phyloP scores from a whole-genome alignment of 2,329 filamentous ascomycete genomes.

The Fusarium mundagurra region DNA sequence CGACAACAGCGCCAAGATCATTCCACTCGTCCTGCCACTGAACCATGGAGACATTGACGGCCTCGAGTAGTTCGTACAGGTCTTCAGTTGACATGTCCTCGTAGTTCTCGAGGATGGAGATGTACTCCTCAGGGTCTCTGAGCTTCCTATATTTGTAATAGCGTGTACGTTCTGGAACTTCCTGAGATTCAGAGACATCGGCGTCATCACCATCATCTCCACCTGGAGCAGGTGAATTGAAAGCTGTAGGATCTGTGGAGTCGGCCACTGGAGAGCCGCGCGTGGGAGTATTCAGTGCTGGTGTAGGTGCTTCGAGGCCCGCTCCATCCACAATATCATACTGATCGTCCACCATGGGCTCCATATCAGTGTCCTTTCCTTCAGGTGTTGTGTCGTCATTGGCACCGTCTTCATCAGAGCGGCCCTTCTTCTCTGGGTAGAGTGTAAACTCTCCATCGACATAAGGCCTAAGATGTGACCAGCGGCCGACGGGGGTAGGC shows the following conservation, averaged over 20 bases:
- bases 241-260: conserved; percentile 49
- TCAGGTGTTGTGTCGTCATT: conserved; percentile 46
- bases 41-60: conserved; percentile 57
- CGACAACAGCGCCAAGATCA: conserved; percentile 60
- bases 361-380: conserved; percentile 47
- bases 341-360: conserved; percentile 47
- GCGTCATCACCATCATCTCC: conserved; percentile 51
- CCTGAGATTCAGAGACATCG: conserved; percentile 50
- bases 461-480: conserved; percentile 54
- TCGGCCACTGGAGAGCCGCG: conserved; percentile 54
- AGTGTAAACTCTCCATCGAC: conserved; percentile 51
- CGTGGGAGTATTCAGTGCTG: conserved; percentile 52
- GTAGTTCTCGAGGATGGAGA: conserved; percentile 58
- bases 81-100: conserved; percentile 60
- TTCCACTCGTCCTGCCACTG: conserved; percentile 65
- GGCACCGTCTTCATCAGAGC: conserved; percentile 45
- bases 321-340: conserved; percentile 45
- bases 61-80: conserved; percentile 56
- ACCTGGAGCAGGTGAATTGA: conserved; percentile 51
- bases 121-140: conserved; percentile 60
- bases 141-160: conserved; percentile 61
- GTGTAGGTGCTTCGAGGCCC: conserved; percentile 48
- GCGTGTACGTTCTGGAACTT: conserved; percentile 41
- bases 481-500: conserved; percentile 47
- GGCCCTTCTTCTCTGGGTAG: conserved; percentile 52